These are phyloP conservation scores for Urostyla sp. DNA, from an alignment of 73 alveolate genomes.

Conservation along the genomic window DNA sequence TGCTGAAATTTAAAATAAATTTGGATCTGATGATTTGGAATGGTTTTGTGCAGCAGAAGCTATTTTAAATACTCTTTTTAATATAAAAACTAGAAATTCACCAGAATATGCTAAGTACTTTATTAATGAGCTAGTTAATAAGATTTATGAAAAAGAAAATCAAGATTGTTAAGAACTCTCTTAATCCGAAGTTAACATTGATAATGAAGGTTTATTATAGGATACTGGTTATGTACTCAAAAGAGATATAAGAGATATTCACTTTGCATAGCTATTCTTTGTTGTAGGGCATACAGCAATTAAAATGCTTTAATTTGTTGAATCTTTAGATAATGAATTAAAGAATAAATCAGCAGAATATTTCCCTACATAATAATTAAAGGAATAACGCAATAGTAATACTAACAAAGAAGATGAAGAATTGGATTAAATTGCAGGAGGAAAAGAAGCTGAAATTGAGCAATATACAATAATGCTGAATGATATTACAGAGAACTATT, in stretches of 20 bases:
- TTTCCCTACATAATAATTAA: slow-evolving; percentile 54
- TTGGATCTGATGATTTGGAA: slow-evolving; percentile 34
- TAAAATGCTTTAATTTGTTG: slow-evolving; percentile 89
- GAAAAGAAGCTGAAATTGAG: slow-evolving; percentile 92
- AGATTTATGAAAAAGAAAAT: slow-evolving; percentile 1
- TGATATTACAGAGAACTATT: slow-evolving; percentile 77
- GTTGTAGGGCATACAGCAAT: slow-evolving; percentile 92
- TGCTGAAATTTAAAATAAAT: slow-evolving; percentile 12
- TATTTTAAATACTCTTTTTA: slow-evolving; percentile 27
- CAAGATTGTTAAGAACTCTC: background rate
- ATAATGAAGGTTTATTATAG: slow-evolving; percentile 41
- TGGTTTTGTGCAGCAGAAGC: slow-evolving; percentile 63
- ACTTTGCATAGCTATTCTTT: slow-evolving; percentile 85
- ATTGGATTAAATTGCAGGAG: slow-evolving; percentile 90
- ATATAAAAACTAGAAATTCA: slow-evolving; percentile 32
- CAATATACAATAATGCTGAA: slow-evolving; percentile 74
- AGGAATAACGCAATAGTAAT: slow-evolving; percentile 54
- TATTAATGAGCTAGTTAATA: slow-evolving; percentile 17
- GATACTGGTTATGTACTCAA: background rate
- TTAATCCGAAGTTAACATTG: slow-evolving; percentile 35
- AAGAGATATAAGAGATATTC: slow-evolving; percentile 56
- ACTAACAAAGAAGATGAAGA: slow-evolving; percentile 76
- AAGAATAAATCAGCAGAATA: slow-evolving; percentile 61
- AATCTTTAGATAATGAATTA: slow-evolving; percentile 70
- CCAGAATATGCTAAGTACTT: slow-evolving; percentile 51